Evolutionary conservation across 1,284 basidiomycete genomes (phyloP).

Genomic region (Ceratobasidium sp.): DNA sequence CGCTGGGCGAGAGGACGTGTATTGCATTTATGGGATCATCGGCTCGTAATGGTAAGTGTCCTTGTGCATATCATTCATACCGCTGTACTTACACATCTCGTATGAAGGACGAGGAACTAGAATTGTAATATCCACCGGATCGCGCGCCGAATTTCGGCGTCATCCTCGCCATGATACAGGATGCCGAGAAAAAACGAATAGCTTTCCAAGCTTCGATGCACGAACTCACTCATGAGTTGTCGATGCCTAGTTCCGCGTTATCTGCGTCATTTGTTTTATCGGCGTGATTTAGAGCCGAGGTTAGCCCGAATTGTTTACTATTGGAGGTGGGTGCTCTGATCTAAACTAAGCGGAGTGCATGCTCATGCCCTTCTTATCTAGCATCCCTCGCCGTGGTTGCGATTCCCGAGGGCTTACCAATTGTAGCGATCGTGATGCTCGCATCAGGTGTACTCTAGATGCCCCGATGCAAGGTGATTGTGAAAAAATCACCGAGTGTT

Average conservation of each 20-base stretch:
- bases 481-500: constrained; percentile 96
- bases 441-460: constrained; percentile 94
- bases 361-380: constrained; percentile 55
- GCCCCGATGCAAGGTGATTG: constrained; percentile 94
- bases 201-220: constrained; percentile 97
- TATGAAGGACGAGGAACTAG: constrained; percentile 81
- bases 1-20: constrained; percentile 88
- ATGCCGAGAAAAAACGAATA: constrained; percentile 93
- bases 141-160: constrained; percentile 92
- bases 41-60: constrained; percentile 82
- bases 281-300: constrained; percentile 88
- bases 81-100: constrained; percentile 46
- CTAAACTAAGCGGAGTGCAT: not conserved
- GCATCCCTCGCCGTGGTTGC: constrained; percentile 97
- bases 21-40: constrained; percentile 98
- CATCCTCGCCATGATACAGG: constrained; percentile 98
- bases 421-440: constrained; percentile 97
- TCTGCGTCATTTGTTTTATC: constrained; percentile 92
- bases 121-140: constrained; percentile 91
- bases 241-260: constrained; percentile 89
- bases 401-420: constrained; percentile 96
- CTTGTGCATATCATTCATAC: not conserved
- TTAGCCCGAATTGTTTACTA: constrained; percentile 99
- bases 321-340: constrained; percentile 76
- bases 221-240: constrained; percentile 93